Conservation (phyloP, 805 yeast species). For the Cyberlindnera maritima region DNA sequence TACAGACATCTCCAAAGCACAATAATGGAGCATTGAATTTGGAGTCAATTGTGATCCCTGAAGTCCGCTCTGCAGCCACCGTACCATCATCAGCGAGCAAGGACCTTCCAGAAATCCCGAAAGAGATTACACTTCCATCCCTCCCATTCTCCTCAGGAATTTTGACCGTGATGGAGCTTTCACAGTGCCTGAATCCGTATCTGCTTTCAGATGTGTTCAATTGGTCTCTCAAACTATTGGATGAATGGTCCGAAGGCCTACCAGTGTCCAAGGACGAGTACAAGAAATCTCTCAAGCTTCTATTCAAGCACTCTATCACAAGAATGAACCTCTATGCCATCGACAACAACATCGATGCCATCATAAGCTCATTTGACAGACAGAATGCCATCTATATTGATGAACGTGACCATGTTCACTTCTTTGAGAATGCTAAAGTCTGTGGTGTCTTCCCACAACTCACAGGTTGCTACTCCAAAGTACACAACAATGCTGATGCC, state of each 20-base stretch:
- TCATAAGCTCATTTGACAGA: conserved; percentile 40
- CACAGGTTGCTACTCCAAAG: conserved; percentile 44
- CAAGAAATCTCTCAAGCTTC: conserved; percentile 47
- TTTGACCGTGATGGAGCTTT: conserved; percentile 46
- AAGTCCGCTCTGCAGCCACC: neutral
- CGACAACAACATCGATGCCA: conserved; percentile 48
- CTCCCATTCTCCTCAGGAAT: conserved; percentile 54
- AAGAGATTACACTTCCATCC: conserved; percentile 43
- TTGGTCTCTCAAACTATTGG: conserved; percentile 51
- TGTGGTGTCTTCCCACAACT: conserved; percentile 45
- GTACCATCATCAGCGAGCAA: conserved; percentile 5
- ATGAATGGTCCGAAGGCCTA: conserved; percentile 52
- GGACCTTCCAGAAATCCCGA: conserved; percentile 41
- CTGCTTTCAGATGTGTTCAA: conserved; percentile 46
- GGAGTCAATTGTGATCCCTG: conserved; percentile 16
- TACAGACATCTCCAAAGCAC: neutral
- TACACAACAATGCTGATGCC: conserved; percentile 20
- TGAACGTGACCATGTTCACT: conserved; percentile 27
- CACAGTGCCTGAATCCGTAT: conserved; percentile 45
- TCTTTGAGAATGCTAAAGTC: conserved; percentile 30
- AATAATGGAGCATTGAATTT: conserved; percentile 1
- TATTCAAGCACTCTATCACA: conserved; percentile 50
- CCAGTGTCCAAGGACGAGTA: conserved; percentile 50
- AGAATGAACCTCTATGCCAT: conserved; percentile 48
- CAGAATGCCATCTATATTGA: conserved; percentile 43